phyloP scores from a whole-genome alignment of 2,329 filamentous ascomycete genomes.

The Ophiostoma fasciatum region DNA sequence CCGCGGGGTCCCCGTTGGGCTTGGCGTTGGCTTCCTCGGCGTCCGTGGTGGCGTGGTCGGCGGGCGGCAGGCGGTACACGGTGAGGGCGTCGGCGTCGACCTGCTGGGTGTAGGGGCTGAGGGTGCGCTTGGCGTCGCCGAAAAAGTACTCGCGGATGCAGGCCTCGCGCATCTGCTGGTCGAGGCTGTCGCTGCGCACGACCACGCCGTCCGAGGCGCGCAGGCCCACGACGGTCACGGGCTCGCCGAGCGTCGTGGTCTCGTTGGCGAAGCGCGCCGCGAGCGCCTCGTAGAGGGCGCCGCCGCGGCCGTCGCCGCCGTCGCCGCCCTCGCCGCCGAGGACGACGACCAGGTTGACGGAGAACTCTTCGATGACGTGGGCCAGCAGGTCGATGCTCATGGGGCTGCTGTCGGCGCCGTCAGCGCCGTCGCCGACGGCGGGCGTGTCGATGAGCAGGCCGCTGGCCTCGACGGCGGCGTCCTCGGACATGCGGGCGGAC shows the following conservation, averaged over 20 bases:
- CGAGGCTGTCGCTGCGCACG: slow-evolving; percentile 56
- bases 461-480: slow-evolving; percentile 52
- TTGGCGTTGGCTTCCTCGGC: not conserved
- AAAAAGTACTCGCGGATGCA: slow-evolving; percentile 92
- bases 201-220: slow-evolving; percentile 78
- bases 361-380: slow-evolving; percentile 52
- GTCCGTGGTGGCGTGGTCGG: not conserved
- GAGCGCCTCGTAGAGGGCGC: slow-evolving; percentile 62
- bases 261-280: slow-evolving; percentile 48
- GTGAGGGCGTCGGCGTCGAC: slow-evolving; percentile 61
- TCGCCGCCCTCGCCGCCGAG: slow-evolving; percentile 43
- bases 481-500: slow-evolving; percentile 62
- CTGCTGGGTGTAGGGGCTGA: slow-evolving; percentile 79
- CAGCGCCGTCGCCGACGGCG: slow-evolving; percentile 33
- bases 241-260: slow-evolving; percentile 45
- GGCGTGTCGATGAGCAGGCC: slow-evolving; percentile 82
- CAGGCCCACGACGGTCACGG: slow-evolving; percentile 60
- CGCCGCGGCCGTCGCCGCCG: slow-evolving; percentile 13
- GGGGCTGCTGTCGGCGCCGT: slow-evolving; percentile 12
- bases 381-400: slow-evolving; percentile 60
- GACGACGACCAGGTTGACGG: slow-evolving; percentile 68
- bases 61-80: slow-evolving; percentile 49
- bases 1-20: slow-evolving; percentile 4
- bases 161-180: slow-evolving; percentile 58
- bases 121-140: slow-evolving; percentile 57